Percentiles rank a stretch among this genome's conserved stretches.
phyloP scores from a whole-genome alignment of 441 rosid genomes.

The Omphalea diandra region DNA sequence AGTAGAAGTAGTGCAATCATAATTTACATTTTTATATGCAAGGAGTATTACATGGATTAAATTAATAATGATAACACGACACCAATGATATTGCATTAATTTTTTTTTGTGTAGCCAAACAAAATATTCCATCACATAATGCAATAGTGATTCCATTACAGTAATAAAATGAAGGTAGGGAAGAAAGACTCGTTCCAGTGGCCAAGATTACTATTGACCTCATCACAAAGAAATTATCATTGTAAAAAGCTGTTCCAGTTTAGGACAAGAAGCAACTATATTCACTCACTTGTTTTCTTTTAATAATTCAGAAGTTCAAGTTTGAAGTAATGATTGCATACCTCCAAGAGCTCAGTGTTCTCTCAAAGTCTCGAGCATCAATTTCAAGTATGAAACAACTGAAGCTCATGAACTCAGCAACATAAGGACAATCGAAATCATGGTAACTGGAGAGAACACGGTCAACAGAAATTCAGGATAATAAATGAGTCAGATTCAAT shows the following conservation, averaged over 20 bases:
- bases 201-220: background rate
- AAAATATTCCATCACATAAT: too few species aligned
- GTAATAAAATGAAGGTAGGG: too few species aligned
- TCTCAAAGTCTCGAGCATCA: conserved; percentile 21
- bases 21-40: too few species aligned
- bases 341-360: conserved; percentile 42
- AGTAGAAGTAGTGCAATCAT: too few species aligned
- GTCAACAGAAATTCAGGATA: conserved; percentile 36
- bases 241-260: background rate
- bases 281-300: background rate
- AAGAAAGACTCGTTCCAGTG: background rate
- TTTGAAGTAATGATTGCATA: conserved; percentile 19
- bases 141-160: too few species aligned
- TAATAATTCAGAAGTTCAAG: background rate
- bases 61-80: too few species aligned
- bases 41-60: too few species aligned
- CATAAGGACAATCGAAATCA: conserved; percentile 25
- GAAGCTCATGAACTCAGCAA: conserved; percentile 41
- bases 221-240: background rate
- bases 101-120: too few species aligned
- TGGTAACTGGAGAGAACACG: conserved; percentile 23
- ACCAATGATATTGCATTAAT: too few species aligned
- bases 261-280: background rate
- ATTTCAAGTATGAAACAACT: conserved; percentile 32
- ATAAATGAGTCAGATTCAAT: conserved; percentile 12